Base-by-base conservation (phyloP, 179 eudicot genomes). In the Gypsophila paniculata region DNA sequence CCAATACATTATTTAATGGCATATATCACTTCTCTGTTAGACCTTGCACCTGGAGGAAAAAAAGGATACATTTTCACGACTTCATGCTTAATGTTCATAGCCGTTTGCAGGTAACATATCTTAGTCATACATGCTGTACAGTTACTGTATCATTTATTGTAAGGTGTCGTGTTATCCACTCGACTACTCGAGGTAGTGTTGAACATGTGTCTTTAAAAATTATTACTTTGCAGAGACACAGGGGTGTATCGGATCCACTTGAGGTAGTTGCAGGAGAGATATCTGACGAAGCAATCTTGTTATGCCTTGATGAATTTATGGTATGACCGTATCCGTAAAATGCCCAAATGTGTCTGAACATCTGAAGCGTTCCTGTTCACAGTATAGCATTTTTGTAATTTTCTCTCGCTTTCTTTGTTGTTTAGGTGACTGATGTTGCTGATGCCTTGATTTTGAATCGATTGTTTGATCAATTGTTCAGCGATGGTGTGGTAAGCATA, bases 281-380 rank as follows among this genome's bases (percentile, higher is more conserved):
- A 78, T 88, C 92, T 17, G 94, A 94, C 75, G 99, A 94, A 79
- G 82, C 99, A 23, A 66, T 94, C 71, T 85, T 94, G 84, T 76
- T 91, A 70, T 94, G 99, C 74, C 89, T 94, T 60, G 99, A 94
- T 65, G 99, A 94, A 76, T 94, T 91, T 71, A 94, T 94, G 99
- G 99, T 94, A 87, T 67, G 60, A 13, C 15, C 32, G 15, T 48
- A 48, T 51, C 25, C 49, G 57, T 17, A 25, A 67, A 61, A 51
- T 29, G 23, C 69, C 5, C 55, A 66, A n/a, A 65, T 22, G 32
- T 11, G 8, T 26, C 22, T 60, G 34, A 12, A 46, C 19, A 42
- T 42, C 13, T 42, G 69, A 34, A 70, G 29, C 60, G 29, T 51
- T 39, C 23, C 12, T 46, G 57, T 21, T 46, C 19, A 19, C 29